Evolutionary conservation across 306 rosid genomes (phyloP), one percentile per base, ranked within the genome.

Genomic region (Albizia julibrissin): DNA sequence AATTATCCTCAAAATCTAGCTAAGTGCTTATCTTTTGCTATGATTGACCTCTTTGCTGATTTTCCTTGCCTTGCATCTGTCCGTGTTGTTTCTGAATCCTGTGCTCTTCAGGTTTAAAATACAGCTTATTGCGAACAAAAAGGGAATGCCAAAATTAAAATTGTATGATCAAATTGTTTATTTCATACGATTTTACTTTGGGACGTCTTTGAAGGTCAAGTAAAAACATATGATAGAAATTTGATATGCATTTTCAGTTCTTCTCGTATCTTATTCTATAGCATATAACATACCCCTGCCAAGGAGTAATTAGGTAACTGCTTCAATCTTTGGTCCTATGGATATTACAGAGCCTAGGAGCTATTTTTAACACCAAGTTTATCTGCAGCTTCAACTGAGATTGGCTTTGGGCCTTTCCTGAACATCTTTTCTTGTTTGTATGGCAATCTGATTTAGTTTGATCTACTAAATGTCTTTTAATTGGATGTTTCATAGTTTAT

Each of bases 41-140:
- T 85, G n/a, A 44, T 86, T 19, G 67, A 87, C 40, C 84, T 91
- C 79, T 68, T 91, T 4, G 19, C 91, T 61, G 33, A 92, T 67
- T 74, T 84, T 52, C 96, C 95, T 3, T 86, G 84, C 83, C 74
- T 81, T 39, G 97, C 98, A 40, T 69, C 86, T 31, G 98, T 37
- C 85, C 21, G 61, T 70, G 31, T 64, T 34, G 22, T 65, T 52
- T 72, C 24, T 34, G 69, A 61, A 33, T 70, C 37, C 37, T 70
- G 64, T 75, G 69, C 49, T 18, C 12, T 75, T 79, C 26, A 37
- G 40, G 52, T 75, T 37, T 72, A 50, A 50, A 72, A 49, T 27
- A 11, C 18, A 19, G 29, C 27, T 37, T 7, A 31, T 15, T 65
- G 43, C 3, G 11, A 65, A 19, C 26, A 24, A 8, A 54, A 21